Evolutionary conservation across 1,139 yeast species (phyloP).

Genomic region (Taphrina deformans): DNA sequence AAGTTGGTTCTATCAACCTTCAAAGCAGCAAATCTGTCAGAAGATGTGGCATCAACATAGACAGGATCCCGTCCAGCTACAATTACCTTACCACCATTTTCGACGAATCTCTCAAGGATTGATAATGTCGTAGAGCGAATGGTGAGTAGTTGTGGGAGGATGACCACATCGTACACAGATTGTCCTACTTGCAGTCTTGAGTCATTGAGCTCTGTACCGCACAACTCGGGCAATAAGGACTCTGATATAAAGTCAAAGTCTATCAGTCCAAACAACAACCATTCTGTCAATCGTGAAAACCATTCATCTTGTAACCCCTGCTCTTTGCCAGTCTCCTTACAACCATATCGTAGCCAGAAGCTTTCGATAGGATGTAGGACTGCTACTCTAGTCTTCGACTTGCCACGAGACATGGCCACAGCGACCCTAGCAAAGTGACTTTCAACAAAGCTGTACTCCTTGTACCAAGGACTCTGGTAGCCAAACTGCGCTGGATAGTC

Average conservation of each 20-base stretch:
- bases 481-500: slow-evolving; percentile 32
- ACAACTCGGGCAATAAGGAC: slow-evolving; percentile 15
- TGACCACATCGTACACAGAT: slow-evolving; percentile 12
- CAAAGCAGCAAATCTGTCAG: not conserved
- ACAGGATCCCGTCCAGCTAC: slow-evolving; percentile 23
- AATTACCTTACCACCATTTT: slow-evolving; percentile 16
- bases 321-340: not conserved
- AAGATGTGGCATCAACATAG: slow-evolving; percentile 15
- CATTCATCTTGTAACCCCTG: slow-evolving; percentile 15
- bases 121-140: slow-evolving; percentile 17
- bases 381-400: slow-evolving; percentile 17
- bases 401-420: slow-evolving; percentile 22
- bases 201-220: not conserved
- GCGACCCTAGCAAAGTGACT: slow-evolving; percentile 21
- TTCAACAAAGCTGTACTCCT: slow-evolving; percentile 19
- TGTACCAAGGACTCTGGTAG: slow-evolving; percentile 28
- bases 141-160: slow-evolving; percentile 23
- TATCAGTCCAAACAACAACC: slow-evolving; percentile 15
- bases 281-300: slow-evolving; percentile 23
- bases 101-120: slow-evolving; percentile 15
- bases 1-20: slow-evolving; percentile 2
- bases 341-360: slow-evolving; percentile 21
- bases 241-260: slow-evolving; percentile 30
- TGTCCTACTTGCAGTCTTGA: slow-evolving; percentile 4
- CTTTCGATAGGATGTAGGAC: slow-evolving; percentile 27